Base-by-base conservation (phyloP, 1,139 yeast genomes). In the Diutina ranongensis region DNA sequence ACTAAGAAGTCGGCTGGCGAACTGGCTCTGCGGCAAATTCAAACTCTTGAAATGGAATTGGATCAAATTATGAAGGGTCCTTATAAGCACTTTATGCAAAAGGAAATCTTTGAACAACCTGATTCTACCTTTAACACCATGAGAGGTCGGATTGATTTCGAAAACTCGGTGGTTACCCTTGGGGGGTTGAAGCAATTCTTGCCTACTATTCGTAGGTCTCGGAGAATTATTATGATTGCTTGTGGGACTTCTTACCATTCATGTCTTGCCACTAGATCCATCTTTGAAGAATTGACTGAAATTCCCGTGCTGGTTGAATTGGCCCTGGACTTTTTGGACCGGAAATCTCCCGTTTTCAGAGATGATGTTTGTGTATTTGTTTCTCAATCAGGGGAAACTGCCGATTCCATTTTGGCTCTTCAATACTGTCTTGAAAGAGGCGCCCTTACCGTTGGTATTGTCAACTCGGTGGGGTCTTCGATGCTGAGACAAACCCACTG, bases 241-340 rank as follows among this genome's bases (percentile, higher is more conserved):
- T 94, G 99, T 69, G 99, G 99, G 68, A 94, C 99, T 5, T 92
- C 98, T 1, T 94, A 89, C 62, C 98, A 94, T 67, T 92, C 98
- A 19, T 94, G 98, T 72, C 70, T 94, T 61, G 98, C 98, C 22
- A 92, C 96, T 27, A 80, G 99, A 64, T 84, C 97, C 13, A 83
- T 88, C 53, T 89, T 94, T 62, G 99, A 94, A 67, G 98, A 94
- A 63, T 74, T 94, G 59, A 88, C 97, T 27, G 97, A 89, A 62
- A 86, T 92, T 51, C 98, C 98, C 9, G 97, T 92, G 12, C 74
- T 88, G 45, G 96, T 94, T 40, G 99, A 94, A 66, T 78, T 94
- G 59, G 98, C 98, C 18, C 88, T 97, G 9, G 99, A 94, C 67
- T 94, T 94, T 70, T 73, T 92, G 60, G 99, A 94, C 64, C 81